phyloP scores from a whole-genome alignment of 768 basidiomycete species.

The Termitomyces sp. region DNA sequence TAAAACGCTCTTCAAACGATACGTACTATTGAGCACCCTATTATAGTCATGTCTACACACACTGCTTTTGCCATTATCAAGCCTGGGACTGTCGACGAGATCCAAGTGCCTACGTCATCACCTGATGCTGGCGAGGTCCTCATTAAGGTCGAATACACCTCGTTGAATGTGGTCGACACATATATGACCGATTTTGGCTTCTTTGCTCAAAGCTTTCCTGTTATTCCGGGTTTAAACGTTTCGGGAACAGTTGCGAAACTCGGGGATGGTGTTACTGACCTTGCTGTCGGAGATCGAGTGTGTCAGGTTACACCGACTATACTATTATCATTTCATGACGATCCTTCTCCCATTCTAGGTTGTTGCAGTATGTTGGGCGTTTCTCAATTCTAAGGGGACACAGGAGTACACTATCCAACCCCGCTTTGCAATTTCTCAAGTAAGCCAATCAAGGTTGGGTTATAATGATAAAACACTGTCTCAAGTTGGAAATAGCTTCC shows the following conservation, averaged over 20 bases:
- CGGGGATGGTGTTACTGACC: slow-evolving; percentile 27
- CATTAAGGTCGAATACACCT: slow-evolving; percentile 32
- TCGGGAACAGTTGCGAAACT: slow-evolving; percentile 34
- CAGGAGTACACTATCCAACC: slow-evolving; percentile 20
- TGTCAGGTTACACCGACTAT: slow-evolving; percentile 16
- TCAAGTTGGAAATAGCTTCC: slow-evolving; percentile 32
- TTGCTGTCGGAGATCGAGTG: slow-evolving; percentile 35
- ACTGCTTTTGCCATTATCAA: slow-evolving; percentile 36
- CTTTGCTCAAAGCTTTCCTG: slow-evolving; percentile 22
- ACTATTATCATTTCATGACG: not conserved
- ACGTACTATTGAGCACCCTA: not conserved
- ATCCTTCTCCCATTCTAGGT: slow-evolving; percentile 4
- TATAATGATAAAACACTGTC: not conserved
- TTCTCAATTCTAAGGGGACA: slow-evolving; percentile 12
- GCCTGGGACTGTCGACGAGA: slow-evolving; percentile 29
- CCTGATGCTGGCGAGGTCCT: slow-evolving; percentile 32
- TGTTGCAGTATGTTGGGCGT: slow-evolving; percentile 13
- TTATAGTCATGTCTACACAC: slow-evolving; percentile 31
- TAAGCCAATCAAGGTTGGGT: slow-evolving; percentile 11
- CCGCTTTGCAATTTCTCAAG: slow-evolving; percentile 27
- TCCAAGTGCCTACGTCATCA: slow-evolving; percentile 26
- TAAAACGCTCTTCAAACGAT: not conserved
- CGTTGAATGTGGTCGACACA: slow-evolving; percentile 35
- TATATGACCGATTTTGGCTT: slow-evolving; percentile 31
- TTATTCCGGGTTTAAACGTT: slow-evolving; percentile 31